Evolutionary conservation across 225 moss, liverwort and hornwort genomes (phyloP).

Genomic region (Polytrichum commune): DNA sequence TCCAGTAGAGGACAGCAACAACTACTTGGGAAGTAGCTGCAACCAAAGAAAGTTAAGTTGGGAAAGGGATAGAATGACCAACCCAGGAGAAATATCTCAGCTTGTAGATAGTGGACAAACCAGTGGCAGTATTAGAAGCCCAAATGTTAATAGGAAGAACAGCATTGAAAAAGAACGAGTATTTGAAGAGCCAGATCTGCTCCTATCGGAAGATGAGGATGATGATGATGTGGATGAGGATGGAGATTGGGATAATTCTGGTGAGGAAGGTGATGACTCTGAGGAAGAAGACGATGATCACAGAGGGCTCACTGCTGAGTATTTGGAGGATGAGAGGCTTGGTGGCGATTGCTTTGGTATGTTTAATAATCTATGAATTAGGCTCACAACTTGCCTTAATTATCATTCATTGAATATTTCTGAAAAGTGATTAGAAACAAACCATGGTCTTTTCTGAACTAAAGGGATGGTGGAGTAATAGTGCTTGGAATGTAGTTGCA

Average conservation of each 20-base stretch:
- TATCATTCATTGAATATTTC: too few species aligned
- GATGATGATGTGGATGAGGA: slow-evolving; percentile 24
- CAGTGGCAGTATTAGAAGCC: slow-evolving; percentile 28
- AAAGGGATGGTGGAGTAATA: too few species aligned
- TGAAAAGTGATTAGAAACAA: too few species aligned
- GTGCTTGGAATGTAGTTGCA: not conserved
- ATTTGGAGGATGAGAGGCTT: slow-evolving; percentile 61
- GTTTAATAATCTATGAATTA: not conserved
- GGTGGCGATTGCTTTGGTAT: slow-evolving; percentile 81
- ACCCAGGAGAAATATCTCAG: slow-evolving; percentile 7
- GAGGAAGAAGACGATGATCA: slow-evolving; percentile 44
- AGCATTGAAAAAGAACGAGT: slow-evolving; percentile 32
- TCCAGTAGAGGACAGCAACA: slow-evolving; percentile 13
- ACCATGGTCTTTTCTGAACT: too few species aligned
- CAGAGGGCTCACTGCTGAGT: slow-evolving; percentile 33
- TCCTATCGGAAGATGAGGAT: slow-evolving; percentile 34
- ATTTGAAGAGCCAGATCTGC: slow-evolving; percentile 18
- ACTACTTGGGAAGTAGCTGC: slow-evolving; percentile 22
- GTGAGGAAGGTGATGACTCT: slow-evolving; percentile 35
- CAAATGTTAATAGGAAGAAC: slow-evolving; percentile 25
- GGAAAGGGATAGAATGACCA: slow-evolving; percentile 8
- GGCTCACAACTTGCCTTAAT: too few species aligned
- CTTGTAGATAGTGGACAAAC: slow-evolving; percentile 24
- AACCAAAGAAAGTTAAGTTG: slow-evolving; percentile 25
- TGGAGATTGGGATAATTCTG: slow-evolving; percentile 24